phyloP scores from a whole-genome alignment of 2,329 filamentous ascomycete species.

The Dendrostoma leiphaemia region DNA sequence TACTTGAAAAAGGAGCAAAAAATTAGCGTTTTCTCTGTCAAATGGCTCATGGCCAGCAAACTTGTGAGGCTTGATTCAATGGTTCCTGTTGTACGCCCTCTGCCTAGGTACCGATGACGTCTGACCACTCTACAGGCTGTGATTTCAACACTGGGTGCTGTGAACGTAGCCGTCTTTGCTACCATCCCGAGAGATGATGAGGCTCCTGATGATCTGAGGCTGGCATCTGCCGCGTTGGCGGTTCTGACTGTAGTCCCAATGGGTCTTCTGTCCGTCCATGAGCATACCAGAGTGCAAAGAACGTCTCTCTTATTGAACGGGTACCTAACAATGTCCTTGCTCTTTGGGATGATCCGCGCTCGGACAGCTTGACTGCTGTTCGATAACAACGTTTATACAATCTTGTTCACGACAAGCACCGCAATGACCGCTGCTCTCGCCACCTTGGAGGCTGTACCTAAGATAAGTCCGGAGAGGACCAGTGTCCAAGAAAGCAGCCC shows the following conservation, averaged over 20 bases:
- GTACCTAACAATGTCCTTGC: slow-evolving; percentile 38
- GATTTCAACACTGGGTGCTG: background rate
- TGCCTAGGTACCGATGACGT: too few relatives aligned
- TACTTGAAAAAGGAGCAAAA: background rate
- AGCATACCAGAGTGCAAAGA: slow-evolving; percentile 30
- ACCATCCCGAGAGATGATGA: background rate
- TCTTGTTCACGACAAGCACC: slow-evolving; percentile 16
- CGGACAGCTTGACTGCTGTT: slow-evolving; percentile 40
- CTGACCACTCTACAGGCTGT: background rate
- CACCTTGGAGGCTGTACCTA: slow-evolving; percentile 22
- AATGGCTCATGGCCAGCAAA: background rate
- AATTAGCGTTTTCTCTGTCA: too few relatives aligned
- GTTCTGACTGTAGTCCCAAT: slow-evolving; percentile 28
- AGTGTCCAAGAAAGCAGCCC: background rate
- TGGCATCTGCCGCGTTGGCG: slow-evolving; percentile 21
- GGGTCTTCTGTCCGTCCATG: slow-evolving; percentile 28
- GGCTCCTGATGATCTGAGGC: background rate
- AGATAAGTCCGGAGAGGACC: background rate
- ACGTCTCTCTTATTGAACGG: slow-evolving; percentile 41
- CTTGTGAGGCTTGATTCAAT: slow-evolving; percentile 2
- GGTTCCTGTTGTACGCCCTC: too few relatives aligned
- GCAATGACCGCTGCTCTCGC: slow-evolving; percentile 32
- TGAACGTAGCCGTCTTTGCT: background rate
- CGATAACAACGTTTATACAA: background rate
- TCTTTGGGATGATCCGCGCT: slow-evolving; percentile 40